Evolutionary conservation across 805 yeast genomes (phyloP).

Genomic region (Saturnispora kantuleensis): DNA sequence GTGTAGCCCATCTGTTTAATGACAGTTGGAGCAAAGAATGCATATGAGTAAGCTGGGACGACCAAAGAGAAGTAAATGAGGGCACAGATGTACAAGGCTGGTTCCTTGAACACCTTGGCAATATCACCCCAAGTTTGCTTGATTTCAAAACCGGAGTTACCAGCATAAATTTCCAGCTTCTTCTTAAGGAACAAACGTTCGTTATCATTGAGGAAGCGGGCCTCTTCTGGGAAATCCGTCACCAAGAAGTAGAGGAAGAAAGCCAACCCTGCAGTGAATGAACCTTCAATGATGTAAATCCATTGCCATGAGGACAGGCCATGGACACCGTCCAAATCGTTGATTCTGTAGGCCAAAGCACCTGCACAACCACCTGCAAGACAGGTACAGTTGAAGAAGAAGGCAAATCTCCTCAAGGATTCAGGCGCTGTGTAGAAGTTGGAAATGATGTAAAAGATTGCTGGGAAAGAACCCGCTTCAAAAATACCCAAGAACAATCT

Average conservation of each 20-base stretch:
- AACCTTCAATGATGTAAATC: constrained; percentile 33
- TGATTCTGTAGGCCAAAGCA: constrained; percentile 55
- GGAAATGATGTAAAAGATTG: constrained; percentile 59
- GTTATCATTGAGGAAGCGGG: constrained; percentile 39
- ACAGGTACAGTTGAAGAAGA: constrained; percentile 62
- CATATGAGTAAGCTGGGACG: constrained; percentile 65
- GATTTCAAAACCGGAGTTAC: constrained; percentile 40
- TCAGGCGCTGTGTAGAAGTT: constrained; percentile 57
- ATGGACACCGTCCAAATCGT: constrained; percentile 39
- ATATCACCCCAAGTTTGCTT: constrained; percentile 38
- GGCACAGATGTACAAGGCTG: constrained; percentile 47
- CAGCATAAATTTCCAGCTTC: constrained; percentile 46
- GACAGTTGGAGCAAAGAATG: constrained; percentile 63
- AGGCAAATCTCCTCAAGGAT: constrained; percentile 57
- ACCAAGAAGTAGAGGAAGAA: constrained; percentile 34
- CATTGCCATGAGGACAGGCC: constrained; percentile 38
- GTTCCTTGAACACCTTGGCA: constrained; percentile 44
- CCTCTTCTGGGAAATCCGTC: constrained; percentile 67
- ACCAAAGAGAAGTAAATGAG: constrained; percentile 55
- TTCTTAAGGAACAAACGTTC: constrained; percentile 46
- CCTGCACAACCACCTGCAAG: constrained; percentile 76
- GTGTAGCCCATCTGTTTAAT: constrained; percentile 54
- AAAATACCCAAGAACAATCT: constrained; percentile 58
- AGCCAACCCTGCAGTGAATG: constrained; percentile 28
- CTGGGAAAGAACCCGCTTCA: constrained; percentile 69